phyloP scores from a whole-genome alignment of 2,329 filamentous ascomycete species.

The Parastagonospora avenae region DNA sequence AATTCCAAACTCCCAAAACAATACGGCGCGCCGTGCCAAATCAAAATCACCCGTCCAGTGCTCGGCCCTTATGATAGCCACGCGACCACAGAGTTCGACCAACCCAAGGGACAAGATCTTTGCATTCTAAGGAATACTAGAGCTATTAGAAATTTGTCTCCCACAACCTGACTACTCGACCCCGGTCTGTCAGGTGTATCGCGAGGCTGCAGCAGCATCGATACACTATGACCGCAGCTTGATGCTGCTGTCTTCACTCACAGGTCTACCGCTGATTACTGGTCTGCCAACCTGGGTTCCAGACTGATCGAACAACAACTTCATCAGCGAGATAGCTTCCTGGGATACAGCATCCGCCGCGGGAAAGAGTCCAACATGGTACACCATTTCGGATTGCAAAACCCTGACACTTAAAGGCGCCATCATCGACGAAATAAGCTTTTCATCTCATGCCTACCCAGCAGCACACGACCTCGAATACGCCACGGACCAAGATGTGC shows the following conservation, averaged over 20 bases:
- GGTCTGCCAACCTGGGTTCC: neutral
- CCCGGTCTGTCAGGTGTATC: neutral
- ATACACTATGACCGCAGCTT: neutral
- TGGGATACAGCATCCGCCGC: neutral
- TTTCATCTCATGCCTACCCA: neutral
- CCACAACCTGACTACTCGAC: neutral
- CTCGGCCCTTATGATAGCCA: neutral
- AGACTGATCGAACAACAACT: neutral
- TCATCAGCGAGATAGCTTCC: neutral
- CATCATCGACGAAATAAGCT: neutral
- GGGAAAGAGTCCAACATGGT: neutral
- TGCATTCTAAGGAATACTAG: neutral
- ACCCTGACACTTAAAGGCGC: neutral
- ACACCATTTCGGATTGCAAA: neutral
- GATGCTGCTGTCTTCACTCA: neutral
- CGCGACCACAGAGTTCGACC: neutral
- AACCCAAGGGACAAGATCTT: neutral
- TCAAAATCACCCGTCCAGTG: neutral
- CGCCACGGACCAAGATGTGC: neutral
- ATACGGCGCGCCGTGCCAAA: too few species aligned
- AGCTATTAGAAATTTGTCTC: neutral
- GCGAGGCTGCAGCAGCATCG: neutral
- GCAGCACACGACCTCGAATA: neutral
- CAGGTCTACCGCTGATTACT: neutral
- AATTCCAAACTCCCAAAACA: too few species aligned